Base-by-base conservation (phyloP, 2,329 filamentous ascomycete species). In the Sporothrix pallida region DNA sequence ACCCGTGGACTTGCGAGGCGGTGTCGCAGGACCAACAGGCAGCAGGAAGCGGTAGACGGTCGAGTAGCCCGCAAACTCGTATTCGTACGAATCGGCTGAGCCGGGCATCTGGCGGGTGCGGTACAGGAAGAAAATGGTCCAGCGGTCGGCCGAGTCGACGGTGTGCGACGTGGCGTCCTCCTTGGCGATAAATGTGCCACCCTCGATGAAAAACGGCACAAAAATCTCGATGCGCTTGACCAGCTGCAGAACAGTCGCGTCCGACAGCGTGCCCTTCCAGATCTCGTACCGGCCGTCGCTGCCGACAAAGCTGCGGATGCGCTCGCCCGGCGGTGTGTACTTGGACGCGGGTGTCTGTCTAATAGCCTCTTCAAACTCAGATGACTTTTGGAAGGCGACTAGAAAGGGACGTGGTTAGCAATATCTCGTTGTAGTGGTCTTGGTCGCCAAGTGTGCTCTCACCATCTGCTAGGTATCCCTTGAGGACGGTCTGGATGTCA, bases 1-100 rank as follows among this genome's bases (percentile, higher is more conserved):
- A 12, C 9, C 52, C 17, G 68, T 74, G 54, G 17, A 77, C 62
- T 76, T 76, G 2, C 81, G 76, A 10, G 85, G 83, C 8, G 85
- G 83, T 2, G 86, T 84, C 0, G 82, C 81, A 0, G 85, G 83
- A 31, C 86, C 86, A 75, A 89, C 89, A 76, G 88, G 85, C 86
- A 92, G 97, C 86, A 92, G 97, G 83, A 94, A 95, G 69, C 93
- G 90, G 82, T 98, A 98, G 48, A 95, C 91, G 0, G 95, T 98
- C 17, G 92, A 91, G 82, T 97, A 98, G 73, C 96, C 96, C 50
- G 93, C 90, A 77, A 99, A 93, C 2, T 89, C 88, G 81, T 98
- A 97, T n/a, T 87, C 84, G 15, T 85, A 87, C 71, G 83, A 85
- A 10, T 82, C 83, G 12, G 86, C 81, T 1, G 82, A 78, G 2